These are phyloP conservation scores for Solanum hybrid DNA, from an alignment of 305 asterid genomes.

Conservation along the genomic window DNA sequence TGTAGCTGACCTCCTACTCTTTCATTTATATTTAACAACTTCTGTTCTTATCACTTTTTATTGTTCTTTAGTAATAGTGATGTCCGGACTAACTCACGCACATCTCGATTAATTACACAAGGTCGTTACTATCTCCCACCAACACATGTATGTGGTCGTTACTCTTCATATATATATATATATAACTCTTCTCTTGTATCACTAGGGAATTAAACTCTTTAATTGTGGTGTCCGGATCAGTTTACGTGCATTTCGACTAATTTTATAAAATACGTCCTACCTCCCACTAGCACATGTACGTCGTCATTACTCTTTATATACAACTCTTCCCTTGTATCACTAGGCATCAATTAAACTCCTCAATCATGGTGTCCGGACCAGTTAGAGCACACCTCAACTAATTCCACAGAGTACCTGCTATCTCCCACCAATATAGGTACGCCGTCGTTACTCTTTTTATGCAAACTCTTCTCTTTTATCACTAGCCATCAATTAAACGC, in stretches of 20 bases:
- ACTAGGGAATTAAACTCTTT: neutral
- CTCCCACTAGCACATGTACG: neutral
- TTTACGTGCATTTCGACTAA: neutral
- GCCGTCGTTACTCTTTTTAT: constrained; percentile 1
- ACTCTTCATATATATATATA: neutral
- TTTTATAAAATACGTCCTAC: neutral
- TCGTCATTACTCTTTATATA: constrained; percentile 5
- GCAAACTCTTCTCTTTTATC: neutral
- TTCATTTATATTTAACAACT: constrained; percentile 31
- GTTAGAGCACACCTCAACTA: neutral
- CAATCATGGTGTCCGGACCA: neutral
- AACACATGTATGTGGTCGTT: neutral
- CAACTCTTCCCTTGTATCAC: neutral
- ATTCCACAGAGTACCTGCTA: neutral
- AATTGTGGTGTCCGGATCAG: neutral
- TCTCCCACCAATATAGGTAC: neutral
- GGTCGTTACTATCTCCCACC: neutral
- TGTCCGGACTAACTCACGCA: neutral
- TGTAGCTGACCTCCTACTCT: constrained; percentile 57
- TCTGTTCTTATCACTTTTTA: constrained; percentile 24
- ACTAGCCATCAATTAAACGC: neutral
- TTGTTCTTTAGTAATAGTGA: neutral
- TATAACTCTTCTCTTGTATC: neutral
- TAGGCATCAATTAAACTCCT: neutral
- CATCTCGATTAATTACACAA: neutral